Evolutionary conservation across 305 asterid genomes (phyloP).

Genomic region (Striga hermonthica): DNA sequence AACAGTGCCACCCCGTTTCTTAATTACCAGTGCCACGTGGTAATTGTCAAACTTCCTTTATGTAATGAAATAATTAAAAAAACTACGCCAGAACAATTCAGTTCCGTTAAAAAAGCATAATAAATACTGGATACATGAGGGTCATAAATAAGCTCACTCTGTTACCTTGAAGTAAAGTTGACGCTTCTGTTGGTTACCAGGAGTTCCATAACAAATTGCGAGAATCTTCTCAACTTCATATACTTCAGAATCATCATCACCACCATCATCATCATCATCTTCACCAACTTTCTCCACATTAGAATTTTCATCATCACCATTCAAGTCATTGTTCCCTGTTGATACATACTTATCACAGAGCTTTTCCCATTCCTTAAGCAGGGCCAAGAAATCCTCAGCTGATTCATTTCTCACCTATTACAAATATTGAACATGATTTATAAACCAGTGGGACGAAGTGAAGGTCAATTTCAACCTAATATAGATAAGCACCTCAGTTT

Average conservation of each 20-base stretch:
- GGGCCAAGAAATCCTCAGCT: slow-evolving; percentile 53
- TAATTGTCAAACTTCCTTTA: too few species aligned
- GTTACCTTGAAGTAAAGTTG: slow-evolving; percentile 54
- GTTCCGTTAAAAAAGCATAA: neutral
- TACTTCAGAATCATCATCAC: slow-evolving; percentile 34
- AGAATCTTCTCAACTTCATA: slow-evolving; percentile 58
- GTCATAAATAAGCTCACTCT: neutral
- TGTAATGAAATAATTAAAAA: too few species aligned
- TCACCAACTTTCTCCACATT: slow-evolving; percentile 1
- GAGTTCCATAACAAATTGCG: slow-evolving; percentile 56
- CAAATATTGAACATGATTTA: neutral
- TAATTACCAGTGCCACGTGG: too few species aligned
- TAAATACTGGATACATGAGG: neutral
- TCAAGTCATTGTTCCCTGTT: slow-evolving; percentile 18
- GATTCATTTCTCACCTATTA: slow-evolving; percentile 61
- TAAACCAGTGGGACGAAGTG: neutral
- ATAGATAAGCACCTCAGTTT: slow-evolving; percentile 48
- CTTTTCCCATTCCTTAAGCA: slow-evolving; percentile 65
- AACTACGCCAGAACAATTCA: neutral
- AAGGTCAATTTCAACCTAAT: too few species aligned
- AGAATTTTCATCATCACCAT: slow-evolving; percentile 5
- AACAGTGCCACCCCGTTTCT: too few species aligned
- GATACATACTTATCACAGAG: slow-evolving; percentile 44
- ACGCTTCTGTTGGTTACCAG: slow-evolving; percentile 25
- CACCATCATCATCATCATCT: slow-evolving; percentile 30